These are phyloP conservation scores for Lepidium sativum DNA, from an alignment of 345 rosid genomes.

Conservation along the genomic window DNA sequence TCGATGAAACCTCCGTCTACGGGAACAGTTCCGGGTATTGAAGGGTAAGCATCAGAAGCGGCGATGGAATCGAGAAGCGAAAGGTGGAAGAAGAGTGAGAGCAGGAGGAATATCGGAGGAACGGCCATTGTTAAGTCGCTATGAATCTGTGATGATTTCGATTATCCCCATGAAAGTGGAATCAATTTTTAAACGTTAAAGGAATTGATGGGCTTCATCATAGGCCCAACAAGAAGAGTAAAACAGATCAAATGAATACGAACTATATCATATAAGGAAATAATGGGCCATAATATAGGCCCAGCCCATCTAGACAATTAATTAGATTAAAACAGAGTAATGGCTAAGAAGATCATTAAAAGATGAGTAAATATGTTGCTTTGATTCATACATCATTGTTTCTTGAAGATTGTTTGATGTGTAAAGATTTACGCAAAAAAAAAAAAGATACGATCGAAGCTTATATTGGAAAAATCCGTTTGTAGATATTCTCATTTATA, in stretches of 20 bases:
- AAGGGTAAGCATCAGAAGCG: conserved; percentile 28
- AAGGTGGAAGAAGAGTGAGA: conserved; percentile 14
- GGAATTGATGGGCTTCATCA: too few relatives aligned
- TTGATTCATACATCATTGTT: too few relatives aligned
- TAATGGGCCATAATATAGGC: background rate
- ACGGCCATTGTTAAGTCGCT: conserved; percentile 8
- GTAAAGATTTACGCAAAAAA: too few relatives aligned
- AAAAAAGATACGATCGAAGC: too few relatives aligned
- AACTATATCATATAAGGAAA: background rate
- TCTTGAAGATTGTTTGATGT: too few relatives aligned
- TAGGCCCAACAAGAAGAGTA: too few relatives aligned
- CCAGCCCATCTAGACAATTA: background rate
- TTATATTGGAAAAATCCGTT: too few relatives aligned
- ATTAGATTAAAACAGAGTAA: background rate
- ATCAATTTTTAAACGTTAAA: background rate
- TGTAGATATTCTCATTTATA: too few relatives aligned
- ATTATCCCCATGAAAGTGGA: conserved; percentile 4
- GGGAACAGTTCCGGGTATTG: conserved; percentile 27
- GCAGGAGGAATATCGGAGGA: conserved; percentile 14
- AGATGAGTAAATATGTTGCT: too few relatives aligned
- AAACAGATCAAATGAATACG: background rate
- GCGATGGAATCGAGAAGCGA: conserved; percentile 3
- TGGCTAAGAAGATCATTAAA: background rate
- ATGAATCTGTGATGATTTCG: background rate
- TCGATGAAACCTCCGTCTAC: conserved; percentile 9